Percentiles rank a stretch among this genome's conserved stretches.
Conservation (phyloP, 257 asterid genomes). For the Solanum etuberosum region DNA sequence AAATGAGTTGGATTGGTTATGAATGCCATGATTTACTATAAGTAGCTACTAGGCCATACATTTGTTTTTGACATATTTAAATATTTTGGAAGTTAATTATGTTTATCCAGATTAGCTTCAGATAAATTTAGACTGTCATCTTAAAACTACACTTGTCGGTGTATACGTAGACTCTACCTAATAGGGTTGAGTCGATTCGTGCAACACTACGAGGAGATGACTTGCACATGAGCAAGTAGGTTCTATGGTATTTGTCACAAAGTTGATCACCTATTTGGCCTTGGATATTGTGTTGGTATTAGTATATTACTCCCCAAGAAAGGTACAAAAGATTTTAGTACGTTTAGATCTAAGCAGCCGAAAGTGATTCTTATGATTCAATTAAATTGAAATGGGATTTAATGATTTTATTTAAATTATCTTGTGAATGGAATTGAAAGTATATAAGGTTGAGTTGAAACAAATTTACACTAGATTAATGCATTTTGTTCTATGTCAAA, state of each 20-base stretch:
- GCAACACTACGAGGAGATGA: background rate
- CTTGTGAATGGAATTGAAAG: background rate
- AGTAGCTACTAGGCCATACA: background rate
- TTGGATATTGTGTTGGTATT: background rate
- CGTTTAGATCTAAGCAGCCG: background rate
- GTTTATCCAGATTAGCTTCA: background rate
- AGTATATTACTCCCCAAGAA: background rate
- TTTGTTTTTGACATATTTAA: background rate
- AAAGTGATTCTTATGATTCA: background rate
- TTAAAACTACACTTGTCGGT: background rate
- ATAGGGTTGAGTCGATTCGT: background rate
- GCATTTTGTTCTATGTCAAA: background rate
- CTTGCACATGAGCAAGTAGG: background rate
- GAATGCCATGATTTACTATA: background rate
- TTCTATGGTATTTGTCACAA: background rate
- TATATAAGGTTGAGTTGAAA: background rate
- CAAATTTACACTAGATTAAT: background rate
- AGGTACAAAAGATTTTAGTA: background rate
- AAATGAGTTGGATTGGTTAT: background rate
- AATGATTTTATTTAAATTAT: background rate
- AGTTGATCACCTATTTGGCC: background rate
- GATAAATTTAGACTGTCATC: background rate
- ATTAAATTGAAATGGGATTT: background rate
- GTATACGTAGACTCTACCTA: background rate
- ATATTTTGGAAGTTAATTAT: background rate